phyloP scores from a whole-genome alignment of 2,329 filamentous ascomycete species.

The Monosporascus sp. region DNA sequence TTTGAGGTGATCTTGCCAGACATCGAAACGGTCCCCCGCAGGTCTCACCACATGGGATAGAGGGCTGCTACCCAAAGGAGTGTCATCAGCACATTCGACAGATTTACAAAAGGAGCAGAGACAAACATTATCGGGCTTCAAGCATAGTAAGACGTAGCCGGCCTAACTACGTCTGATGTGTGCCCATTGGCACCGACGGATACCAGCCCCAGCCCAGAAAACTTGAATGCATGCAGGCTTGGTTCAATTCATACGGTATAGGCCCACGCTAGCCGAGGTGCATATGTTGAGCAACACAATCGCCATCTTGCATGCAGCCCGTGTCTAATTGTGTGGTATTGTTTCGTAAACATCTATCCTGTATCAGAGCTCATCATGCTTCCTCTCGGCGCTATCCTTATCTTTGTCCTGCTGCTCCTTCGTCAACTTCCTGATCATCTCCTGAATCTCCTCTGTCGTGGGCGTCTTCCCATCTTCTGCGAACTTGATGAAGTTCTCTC shows the following conservation, averaged over 20 bases:
- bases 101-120: no score
- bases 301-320: background rate
- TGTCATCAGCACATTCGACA: background rate
- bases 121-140: background rate
- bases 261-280: background rate
- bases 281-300: background rate
- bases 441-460: conserved; percentile 45
- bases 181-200: no score
- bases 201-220: no score
- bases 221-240: no score
- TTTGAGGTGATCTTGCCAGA: background rate
- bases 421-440: conserved; percentile 44
- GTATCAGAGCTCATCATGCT: conserved; percentile 25
- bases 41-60: background rate
- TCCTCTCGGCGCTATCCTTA: conserved; percentile 17
- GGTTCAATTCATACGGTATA: no score
- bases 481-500: conserved; percentile 30
- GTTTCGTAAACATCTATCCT: conserved; percentile 19
- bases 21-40: background rate
- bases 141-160: no score
- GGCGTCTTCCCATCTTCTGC: conserved; percentile 38
- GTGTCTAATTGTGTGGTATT: conserved; percentile 10
- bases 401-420: conserved; percentile 24
- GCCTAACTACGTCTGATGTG: no score
- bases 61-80: background rate